A percentile compares a stretch with the other conserved stretches of the same genome.
Conservation (phyloP, 257 asterid genomes). For the Scutellaria barbata region DNA sequence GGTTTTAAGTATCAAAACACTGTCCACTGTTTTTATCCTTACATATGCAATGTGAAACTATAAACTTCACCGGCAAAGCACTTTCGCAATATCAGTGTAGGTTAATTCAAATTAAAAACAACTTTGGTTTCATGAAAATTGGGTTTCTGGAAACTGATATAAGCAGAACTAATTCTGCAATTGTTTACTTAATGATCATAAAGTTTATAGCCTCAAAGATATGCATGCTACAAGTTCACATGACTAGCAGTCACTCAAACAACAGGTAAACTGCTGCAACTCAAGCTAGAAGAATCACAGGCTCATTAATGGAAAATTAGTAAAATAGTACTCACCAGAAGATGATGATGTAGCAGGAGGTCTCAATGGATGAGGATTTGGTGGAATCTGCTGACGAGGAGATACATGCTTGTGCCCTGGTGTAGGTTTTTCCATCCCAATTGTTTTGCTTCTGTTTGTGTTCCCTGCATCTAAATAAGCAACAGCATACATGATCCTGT, state of each 20-base stretch:
- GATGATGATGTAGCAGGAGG: conserved; percentile 42
- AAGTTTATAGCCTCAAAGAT: no score
- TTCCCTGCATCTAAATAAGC: conserved; percentile 44
- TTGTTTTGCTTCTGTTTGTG: conserved; percentile 47
- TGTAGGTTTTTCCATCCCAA: conserved; percentile 45
- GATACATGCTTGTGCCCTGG: conserved; percentile 43
- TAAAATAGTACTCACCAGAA: conserved; percentile 51
- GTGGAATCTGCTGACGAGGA: conserved; percentile 47
- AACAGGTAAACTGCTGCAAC: no score
- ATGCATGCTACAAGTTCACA: no score
- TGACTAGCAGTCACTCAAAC: no score
- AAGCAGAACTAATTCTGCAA: no score
- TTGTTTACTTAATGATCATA: no score
- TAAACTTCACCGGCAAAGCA: neutral
- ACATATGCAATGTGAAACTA: neutral
- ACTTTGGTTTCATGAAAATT: neutral
- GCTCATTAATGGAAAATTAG: conserved; percentile 5
- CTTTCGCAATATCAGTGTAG: neutral
- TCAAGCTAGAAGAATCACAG: neutral
- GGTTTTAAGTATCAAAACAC: neutral
- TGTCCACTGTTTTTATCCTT: neutral
- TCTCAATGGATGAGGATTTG: conserved; percentile 40
- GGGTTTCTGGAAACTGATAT: conserved; percentile 16
- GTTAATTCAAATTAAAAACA: neutral
- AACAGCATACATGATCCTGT: conserved; percentile 16